Conservation (phyloP, 2,329 filamentous ascomycete species). For the Colletotrichum sp. region DNA sequence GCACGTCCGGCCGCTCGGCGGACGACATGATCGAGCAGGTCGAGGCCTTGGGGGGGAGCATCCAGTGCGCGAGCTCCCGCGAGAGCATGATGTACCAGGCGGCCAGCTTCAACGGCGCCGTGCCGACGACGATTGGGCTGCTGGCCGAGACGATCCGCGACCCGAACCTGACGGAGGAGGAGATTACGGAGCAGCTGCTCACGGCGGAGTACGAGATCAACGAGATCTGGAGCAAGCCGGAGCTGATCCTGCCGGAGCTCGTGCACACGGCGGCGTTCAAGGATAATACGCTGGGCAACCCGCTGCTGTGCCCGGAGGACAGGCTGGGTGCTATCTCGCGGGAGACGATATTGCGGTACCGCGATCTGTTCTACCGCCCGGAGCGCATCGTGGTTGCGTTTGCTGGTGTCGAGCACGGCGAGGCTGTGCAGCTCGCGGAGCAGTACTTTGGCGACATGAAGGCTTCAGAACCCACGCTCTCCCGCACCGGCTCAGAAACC, state of each 20-base stretch:
- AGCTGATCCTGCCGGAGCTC: constrained; percentile 92
- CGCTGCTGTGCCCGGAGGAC: constrained; percentile 88
- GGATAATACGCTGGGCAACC: constrained; percentile 95
- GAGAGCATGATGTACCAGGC: constrained; percentile 99
- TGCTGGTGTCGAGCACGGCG: constrained; percentile 83
- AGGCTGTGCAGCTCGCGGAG: constrained; percentile 80
- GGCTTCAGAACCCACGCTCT: constrained; percentile 51
- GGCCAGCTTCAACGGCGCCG: constrained; percentile 93
- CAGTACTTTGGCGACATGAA: constrained; percentile 94
- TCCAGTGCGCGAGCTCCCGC: constrained; percentile 93
- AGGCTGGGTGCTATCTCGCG: constrained; percentile 77
- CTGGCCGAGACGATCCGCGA: constrained; percentile 94
- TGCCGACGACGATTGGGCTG: constrained; percentile 80
- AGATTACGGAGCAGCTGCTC: constrained; percentile 84
- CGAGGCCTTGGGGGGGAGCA: constrained; percentile 90
- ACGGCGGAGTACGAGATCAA: constrained; percentile 95
- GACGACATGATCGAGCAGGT: constrained; percentile 89
- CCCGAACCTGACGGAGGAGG: constrained; percentile 82
- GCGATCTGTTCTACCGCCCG: constrained; percentile 83
- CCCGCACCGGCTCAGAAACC: constrained; percentile 64
- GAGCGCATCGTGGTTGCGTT: constrained; percentile 95
- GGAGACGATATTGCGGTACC: constrained; percentile 76
- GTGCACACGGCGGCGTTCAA: constrained; percentile 96
- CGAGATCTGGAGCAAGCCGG: constrained; percentile 96
- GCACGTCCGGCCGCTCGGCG: constrained; percentile 72